Conservation (phyloP, 768 basidiomycete genomes). For the Suillus americanus region DNA sequence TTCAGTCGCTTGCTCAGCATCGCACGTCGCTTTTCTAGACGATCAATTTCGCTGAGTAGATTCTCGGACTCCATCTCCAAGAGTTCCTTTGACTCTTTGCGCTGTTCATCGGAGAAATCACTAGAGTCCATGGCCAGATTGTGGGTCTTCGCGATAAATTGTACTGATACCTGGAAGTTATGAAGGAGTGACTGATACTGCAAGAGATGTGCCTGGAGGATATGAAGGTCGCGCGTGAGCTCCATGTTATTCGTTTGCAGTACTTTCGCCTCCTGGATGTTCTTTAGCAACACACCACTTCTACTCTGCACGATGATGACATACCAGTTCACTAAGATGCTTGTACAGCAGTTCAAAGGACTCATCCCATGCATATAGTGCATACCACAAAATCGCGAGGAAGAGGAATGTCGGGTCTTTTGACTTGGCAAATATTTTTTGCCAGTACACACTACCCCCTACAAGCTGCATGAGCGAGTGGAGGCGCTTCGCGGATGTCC, state of each 20-base stretch:
- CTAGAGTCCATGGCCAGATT: conserved; percentile 46
- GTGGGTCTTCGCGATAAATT: conserved; percentile 45
- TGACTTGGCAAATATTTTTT: conserved; percentile 21
- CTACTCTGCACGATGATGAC: conserved; percentile 12
- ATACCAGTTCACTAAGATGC: conserved; percentile 51
- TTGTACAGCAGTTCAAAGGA: conserved; percentile 49
- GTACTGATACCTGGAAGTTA: conserved; percentile 52
- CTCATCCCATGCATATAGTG: conserved; percentile 64
- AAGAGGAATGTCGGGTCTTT: conserved; percentile 57
- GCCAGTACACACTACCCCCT: conserved; percentile 33
- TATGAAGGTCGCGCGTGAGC: conserved; percentile 54
- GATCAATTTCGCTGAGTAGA: conserved; percentile 48
- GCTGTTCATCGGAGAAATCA: conserved; percentile 15
- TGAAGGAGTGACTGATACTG: conserved; percentile 54
- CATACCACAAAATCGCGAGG: conserved; percentile 56
- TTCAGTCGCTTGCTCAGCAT: conserved; percentile 31
- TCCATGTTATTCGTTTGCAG: conserved; percentile 39
- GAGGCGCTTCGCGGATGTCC: conserved; percentile 24
- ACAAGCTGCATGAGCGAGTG: conserved; percentile 29
- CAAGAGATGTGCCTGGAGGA: conserved; percentile 56
- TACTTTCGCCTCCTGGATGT: conserved; percentile 43
- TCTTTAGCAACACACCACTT: not conserved
- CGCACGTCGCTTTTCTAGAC: conserved; percentile 38
- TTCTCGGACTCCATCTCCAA: conserved; percentile 48
- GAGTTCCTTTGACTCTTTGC: conserved; percentile 27